These are phyloP conservation scores for Guillardia theta DNA, from an alignment of 78 protist genomes.

Conservation along the genomic window DNA sequence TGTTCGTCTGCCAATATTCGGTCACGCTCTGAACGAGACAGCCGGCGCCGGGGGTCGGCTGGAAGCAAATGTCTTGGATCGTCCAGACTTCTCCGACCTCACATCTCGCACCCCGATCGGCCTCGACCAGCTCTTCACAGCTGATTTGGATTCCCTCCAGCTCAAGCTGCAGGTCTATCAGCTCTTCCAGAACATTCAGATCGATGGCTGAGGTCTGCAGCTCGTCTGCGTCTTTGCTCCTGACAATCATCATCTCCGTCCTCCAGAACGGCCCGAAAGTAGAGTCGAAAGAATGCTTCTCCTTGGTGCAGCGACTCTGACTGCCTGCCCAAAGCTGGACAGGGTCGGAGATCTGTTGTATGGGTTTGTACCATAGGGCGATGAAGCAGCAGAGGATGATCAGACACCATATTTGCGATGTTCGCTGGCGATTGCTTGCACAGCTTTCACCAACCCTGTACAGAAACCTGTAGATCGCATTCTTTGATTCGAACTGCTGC, in stretches of 20 bases:
- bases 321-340: neutral
- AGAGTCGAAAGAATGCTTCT: neutral
- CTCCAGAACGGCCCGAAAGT: neutral
- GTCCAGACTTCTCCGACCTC: neutral
- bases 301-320: neutral
- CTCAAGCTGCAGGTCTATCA: neutral
- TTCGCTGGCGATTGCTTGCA: too few species aligned
- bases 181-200: neutral
- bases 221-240: neutral
- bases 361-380: neutral
- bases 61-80: neutral
- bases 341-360: neutral
- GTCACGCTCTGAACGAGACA: neutral
- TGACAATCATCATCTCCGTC: neutral
- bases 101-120: neutral
- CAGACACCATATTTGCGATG: too few species aligned
- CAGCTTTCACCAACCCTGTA: too few species aligned
- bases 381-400: too few species aligned
- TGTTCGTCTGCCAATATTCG: neutral
- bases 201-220: neutral
- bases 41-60: slow-evolving; percentile 8
- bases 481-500: too few species aligned
- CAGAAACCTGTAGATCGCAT: too few species aligned
- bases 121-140: neutral
- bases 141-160: neutral